phyloP scores from a whole-genome alignment of 805 yeast genomes.

The Komagataella pastoris region DNA sequence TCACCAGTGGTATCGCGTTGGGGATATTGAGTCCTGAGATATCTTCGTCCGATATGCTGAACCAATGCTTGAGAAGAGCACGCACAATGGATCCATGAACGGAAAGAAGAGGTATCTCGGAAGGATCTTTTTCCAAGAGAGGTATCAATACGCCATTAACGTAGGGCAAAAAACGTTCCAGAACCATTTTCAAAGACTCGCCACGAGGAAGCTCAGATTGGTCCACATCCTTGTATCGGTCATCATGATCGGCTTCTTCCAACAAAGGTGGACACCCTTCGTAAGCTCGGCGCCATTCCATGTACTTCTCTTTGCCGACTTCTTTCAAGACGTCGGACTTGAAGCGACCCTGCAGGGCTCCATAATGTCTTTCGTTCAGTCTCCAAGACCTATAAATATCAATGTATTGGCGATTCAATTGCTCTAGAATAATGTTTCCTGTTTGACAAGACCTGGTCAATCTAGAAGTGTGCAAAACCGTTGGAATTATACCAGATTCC shows the following conservation, averaged over 20 bases:
- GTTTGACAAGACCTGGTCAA: constrained; percentile 67
- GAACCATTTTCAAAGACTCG: constrained; percentile 65
- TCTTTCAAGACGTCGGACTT: constrained; percentile 51
- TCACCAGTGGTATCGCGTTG: constrained; percentile 69
- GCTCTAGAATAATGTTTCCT: constrained; percentile 48
- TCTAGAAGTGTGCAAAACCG: constrained; percentile 56
- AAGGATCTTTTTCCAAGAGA: constrained; percentile 34
- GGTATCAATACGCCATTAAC: constrained; percentile 35
- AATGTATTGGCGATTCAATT: constrained; percentile 33
- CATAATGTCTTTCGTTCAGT: constrained; percentile 76
- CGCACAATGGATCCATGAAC: constrained; percentile 80
- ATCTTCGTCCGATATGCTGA: constrained; percentile 49
- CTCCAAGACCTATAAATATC: constrained; percentile 62
- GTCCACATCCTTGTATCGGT: constrained; percentile 27
- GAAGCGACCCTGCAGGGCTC: constrained; percentile 67
- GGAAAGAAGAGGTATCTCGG: constrained; percentile 39
- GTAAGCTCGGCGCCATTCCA: constrained; percentile 69
- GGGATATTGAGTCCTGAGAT: constrained; percentile 71
- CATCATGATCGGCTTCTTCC: constrained; percentile 23
- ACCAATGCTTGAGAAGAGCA: constrained; percentile 57
- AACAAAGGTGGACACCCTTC: constrained; percentile 54
- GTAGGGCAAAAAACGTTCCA: constrained; percentile 52
- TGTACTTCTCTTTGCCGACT: constrained; percentile 64
- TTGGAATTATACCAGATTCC: constrained; percentile 33
- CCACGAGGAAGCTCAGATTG: constrained; percentile 48